Evolutionary conservation across 2,329 filamentous ascomycete species (phyloP), one percentile per base, ranked within the genome.

Genomic region (Pleurostoma richardsiae): DNA sequence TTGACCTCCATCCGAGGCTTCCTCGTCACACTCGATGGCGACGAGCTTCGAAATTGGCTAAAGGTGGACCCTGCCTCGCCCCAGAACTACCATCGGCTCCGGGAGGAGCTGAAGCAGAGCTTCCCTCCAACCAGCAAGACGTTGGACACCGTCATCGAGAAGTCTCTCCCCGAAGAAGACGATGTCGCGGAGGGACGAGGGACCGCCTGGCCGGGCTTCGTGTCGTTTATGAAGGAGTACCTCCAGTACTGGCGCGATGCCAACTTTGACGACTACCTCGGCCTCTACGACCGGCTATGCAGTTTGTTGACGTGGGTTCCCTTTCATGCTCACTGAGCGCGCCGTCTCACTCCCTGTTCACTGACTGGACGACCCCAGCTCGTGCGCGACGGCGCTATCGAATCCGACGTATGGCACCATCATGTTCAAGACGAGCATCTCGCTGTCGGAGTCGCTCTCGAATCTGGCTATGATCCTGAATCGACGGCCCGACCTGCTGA

Each of bases 381-480:
- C 90, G 56, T 94, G 87, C 56, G 86, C 90, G 29, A 87, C 87
- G 26, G 90, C 91, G 1, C 80, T 96, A 42, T 82, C 83, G 5
- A 86, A 96, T 58, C 82, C 86, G 2, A 84, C 83, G 10, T 84
- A 90, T 61, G 92, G 92, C 30, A 79, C 85, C 30, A 78, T 96
- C 57, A 82, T 96, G 56, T 80, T 96, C 39, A 85, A 89, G 39
- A 90, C 89, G 3, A 88, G 90, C 60, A 83, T 96, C 56, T 86
- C 86, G 30, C 79, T 95, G 45, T 92, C 88, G 30, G 83, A 86
- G 55, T 82, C 89, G 6, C 79, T 96, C 28, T 86, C 89, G 6
- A 84, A 85, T 54, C 77, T 96, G 47, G 91, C 91, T 29, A 89
- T 96, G 71, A 86, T 82, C 44, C 76, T 96, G 38, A 90, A 92